Evolutionary conservation across 495 filamentous ascomycete species (phyloP), one percentile per base, ranked within the genome.

Genomic region (Cudoniella acicularis): DNA sequence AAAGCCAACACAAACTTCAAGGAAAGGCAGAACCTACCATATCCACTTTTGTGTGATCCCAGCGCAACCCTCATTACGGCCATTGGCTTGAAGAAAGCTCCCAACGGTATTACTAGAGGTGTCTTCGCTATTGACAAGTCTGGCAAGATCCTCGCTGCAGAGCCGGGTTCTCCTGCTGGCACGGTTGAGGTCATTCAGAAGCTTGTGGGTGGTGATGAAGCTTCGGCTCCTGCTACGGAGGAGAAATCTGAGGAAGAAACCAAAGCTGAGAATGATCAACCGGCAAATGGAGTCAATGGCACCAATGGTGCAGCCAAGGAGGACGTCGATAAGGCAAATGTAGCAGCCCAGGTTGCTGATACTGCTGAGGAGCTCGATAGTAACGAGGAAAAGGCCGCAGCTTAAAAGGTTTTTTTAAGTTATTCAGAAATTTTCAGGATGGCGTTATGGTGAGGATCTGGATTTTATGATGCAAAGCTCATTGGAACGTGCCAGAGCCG

Each of bases 1-100:
- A 92, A 91, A 71, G 82, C 89, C 57, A 98, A 98, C 73, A 91
- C 89, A 40, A 89, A 85, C 41, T 98, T 98, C 80, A 86, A 89
- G 67, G 84, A 81, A 16, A 96, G 92, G 72, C 89, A 98, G 66
- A 88, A 83, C 45, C 79, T 98, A n/a, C 87, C 88, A 11, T 98
- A 93, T 70, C 74, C 88, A 3, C 86, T 98, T 27, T 83, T 98
- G 49, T 98, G 92, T 75, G 91, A 98, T 70, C 79, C 86, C 6
- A 64, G 70, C 23, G 84, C 79, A 20, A 84, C 83, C 10, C 81
- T 98, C 45, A 91, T 94, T 63, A 75, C 61, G 22, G 88, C 87
- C 41, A 81, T 94, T 65, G 88, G 88, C 2, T 70, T 94, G 61
- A 90, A 89, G 70, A 96, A 93, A 73, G 57, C 71, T 2, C 83